These are phyloP conservation scores for Apiosordaria backusii DNA, from an alignment of 495 filamentous ascomycete genomes.

Conservation along the genomic window DNA sequence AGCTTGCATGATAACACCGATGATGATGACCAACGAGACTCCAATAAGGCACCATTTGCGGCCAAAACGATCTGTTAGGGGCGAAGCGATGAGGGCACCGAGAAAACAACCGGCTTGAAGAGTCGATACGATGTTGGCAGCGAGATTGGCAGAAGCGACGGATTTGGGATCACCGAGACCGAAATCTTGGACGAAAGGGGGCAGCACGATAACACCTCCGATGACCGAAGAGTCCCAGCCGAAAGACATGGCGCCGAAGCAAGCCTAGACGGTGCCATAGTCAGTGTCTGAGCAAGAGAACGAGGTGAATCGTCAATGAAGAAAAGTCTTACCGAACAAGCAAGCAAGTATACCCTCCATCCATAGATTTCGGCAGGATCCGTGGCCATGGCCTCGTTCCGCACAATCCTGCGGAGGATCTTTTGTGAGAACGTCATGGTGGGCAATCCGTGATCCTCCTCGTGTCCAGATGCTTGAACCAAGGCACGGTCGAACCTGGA, in stretches of 20 bases:
- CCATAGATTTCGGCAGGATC: slow-evolving; percentile 76
- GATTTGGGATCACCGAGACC: slow-evolving; percentile 28
- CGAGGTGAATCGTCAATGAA: slow-evolving; percentile 8
- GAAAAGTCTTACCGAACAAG: slow-evolving; percentile 55
- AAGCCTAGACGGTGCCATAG: slow-evolving; percentile 43
- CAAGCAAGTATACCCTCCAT: slow-evolving; percentile 68
- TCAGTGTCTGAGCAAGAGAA: slow-evolving; percentile 11
- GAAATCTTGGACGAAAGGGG: slow-evolving; percentile 45
- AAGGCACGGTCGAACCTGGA: neutral
- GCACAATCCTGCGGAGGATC: slow-evolving; percentile 62
- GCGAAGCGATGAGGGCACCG: slow-evolving; percentile 35
- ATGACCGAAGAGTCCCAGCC: slow-evolving; percentile 65
- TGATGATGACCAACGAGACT: slow-evolving; percentile 51
- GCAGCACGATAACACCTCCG: slow-evolving; percentile 58
- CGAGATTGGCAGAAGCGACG: slow-evolving; percentile 34
- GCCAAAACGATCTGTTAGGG: slow-evolving; percentile 43
- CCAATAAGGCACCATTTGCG: slow-evolving; percentile 55
- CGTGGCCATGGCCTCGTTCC: slow-evolving; percentile 73
- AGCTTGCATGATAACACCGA: slow-evolving; percentile 56
- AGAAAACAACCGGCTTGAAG: slow-evolving; percentile 56
- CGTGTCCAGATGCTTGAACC: neutral
- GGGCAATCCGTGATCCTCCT: slow-evolving; percentile 10
- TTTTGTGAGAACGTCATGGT: slow-evolving; percentile 27
- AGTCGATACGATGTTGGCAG: slow-evolving; percentile 51
- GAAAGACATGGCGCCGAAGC: slow-evolving; percentile 75